Percentiles rank a stretch among this genome's conserved stretches.
Conservation (phyloP, 2,329 filamentous ascomycete species). For the Trichothecium roseum region DNA sequence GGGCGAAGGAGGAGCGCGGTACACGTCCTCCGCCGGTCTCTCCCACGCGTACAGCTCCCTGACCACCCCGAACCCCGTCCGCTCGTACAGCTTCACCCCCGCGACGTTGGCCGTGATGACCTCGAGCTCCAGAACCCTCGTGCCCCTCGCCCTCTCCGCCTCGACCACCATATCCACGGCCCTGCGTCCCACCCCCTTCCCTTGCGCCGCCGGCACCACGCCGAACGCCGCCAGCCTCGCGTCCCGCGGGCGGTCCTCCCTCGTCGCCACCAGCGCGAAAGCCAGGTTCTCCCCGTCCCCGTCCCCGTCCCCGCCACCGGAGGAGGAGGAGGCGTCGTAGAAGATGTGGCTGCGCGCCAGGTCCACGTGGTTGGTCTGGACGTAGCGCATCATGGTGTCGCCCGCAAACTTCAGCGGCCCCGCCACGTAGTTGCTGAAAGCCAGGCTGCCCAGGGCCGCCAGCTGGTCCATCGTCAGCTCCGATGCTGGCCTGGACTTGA, state of each 20-base stretch:
- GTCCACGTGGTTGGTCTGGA: constrained; percentile 5
- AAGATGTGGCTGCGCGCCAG: constrained; percentile 6
- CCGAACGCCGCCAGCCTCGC: constrained; percentile 10
- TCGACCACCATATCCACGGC: constrained; percentile 6
- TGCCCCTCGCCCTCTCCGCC: constrained; percentile 6
- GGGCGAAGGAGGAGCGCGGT: too few relatives aligned
- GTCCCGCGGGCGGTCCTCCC: constrained; percentile 9
- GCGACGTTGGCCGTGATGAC: constrained; percentile 9
- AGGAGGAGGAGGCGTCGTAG: background rate
- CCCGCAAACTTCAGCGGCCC: constrained; percentile 3
- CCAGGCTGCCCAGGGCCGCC: constrained; percentile 7
- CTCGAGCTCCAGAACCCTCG: constrained; percentile 10
- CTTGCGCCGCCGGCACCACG: constrained; percentile 8
- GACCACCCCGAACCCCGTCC: constrained; percentile 7
- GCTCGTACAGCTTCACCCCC: constrained; percentile 9
- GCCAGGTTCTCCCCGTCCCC: constrained; percentile 6
- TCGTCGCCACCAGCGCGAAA: constrained; percentile 10
- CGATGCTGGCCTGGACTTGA: constrained; percentile 3
- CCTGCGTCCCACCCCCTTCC: constrained; percentile 8
- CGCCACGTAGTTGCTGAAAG: constrained; percentile 10
- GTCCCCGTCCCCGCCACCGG: too few relatives aligned
- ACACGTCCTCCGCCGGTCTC: background rate
- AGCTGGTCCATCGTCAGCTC: constrained; percentile 3
- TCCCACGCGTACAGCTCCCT: constrained; percentile 9
- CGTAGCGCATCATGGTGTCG: constrained; percentile 3